Conservation (phyloP, 1,284 basidiomycete genomes). For the Sutorius eximius region DNA sequence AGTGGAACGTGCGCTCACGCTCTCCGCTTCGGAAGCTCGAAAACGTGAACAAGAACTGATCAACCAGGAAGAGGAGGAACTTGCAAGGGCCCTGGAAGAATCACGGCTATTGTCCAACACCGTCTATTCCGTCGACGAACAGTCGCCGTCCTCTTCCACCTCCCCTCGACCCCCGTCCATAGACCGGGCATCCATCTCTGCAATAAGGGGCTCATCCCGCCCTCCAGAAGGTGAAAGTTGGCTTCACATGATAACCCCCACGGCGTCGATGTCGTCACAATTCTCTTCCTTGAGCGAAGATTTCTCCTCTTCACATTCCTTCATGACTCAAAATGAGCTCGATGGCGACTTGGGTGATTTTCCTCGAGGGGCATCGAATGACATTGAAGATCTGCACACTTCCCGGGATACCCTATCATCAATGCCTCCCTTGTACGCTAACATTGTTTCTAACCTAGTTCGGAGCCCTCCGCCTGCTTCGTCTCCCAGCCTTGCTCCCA, state of each 20-base stretch:
- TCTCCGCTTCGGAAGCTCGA: slow-evolving; percentile 52
- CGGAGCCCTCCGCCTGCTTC: slow-evolving; percentile 11
- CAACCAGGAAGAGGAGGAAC: slow-evolving; percentile 59
- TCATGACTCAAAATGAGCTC: slow-evolving; percentile 1
- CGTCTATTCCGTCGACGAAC: slow-evolving; percentile 19
- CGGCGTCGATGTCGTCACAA: slow-evolving; percentile 26
- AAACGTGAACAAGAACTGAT: slow-evolving; percentile 37
- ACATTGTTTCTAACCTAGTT: slow-evolving; percentile 23
- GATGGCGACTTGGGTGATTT: slow-evolving; percentile 8
- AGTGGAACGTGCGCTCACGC: slow-evolving; percentile 44
- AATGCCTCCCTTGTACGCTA: slow-evolving; percentile 29
- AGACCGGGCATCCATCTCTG: slow-evolving; percentile 18
- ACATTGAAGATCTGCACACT: slow-evolving; percentile 1
- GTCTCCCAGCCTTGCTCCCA: slow-evolving; percentile 15
- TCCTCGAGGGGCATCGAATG: slow-evolving; percentile 3
- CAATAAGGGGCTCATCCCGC: slow-evolving; percentile 13
- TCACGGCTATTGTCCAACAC: slow-evolving; percentile 43
- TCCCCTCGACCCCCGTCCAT: slow-evolving; percentile 9
- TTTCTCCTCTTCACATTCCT: not conserved
- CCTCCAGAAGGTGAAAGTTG: slow-evolving; percentile 35
- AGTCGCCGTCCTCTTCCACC: slow-evolving; percentile 7
- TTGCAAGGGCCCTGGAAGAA: slow-evolving; percentile 62
- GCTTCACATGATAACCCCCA: slow-evolving; percentile 35
- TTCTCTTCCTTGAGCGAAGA: slow-evolving; percentile 15
- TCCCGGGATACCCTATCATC: slow-evolving; percentile 12